These are phyloP conservation scores for Jasminum sambac DNA, from an alignment of 257 asterid genomes.

Conservation along the genomic window DNA sequence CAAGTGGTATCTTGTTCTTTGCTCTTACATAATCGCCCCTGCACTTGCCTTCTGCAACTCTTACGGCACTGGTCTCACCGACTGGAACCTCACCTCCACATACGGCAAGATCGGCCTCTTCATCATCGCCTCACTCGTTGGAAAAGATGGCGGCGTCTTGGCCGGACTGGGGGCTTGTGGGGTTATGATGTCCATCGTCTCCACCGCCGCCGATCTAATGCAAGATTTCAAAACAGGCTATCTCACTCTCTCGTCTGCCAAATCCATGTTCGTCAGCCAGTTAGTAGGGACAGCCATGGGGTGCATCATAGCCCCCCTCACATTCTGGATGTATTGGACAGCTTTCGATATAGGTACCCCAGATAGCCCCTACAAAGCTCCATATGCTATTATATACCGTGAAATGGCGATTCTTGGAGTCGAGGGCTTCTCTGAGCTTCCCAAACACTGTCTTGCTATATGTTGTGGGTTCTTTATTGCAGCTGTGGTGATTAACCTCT, in stretches of 20 bases:
- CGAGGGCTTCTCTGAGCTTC: conserved; percentile 90
- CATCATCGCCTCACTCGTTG: conserved; percentile 80
- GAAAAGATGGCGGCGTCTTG: conserved; percentile 78
- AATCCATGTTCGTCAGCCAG: conserved; percentile 94
- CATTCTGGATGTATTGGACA: conserved; percentile 91
- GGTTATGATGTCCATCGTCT: conserved; percentile 93
- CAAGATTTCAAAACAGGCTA: conserved; percentile 93
- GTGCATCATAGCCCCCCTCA: conserved; percentile 88
- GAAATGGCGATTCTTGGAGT: conserved; percentile 97
- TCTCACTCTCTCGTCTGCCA: conserved; percentile 86
- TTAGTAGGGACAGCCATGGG: conserved; percentile 94
- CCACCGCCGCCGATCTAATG: conserved; percentile 97
- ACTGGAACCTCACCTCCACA: conserved; percentile 90
- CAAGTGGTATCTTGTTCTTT: conserved; percentile 92
- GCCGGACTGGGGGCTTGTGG: conserved; percentile 96
- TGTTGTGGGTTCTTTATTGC: conserved; percentile 77
- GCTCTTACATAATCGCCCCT: conserved; percentile 85
- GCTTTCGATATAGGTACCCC: conserved; percentile 94
- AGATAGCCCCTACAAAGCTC: conserved; percentile 94
- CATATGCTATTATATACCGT: conserved; percentile 80
- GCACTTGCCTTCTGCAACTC: conserved; percentile 98
- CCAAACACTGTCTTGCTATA: conserved; percentile 77
- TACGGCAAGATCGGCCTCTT: conserved; percentile 94
- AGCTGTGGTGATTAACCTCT: conserved; percentile 63
- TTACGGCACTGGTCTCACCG: conserved; percentile 90